Percentiles rank a stretch among this genome's conserved stretches.
Conservation (phyloP, 306 rosid species). For the Gleditsia sinensis region DNA sequence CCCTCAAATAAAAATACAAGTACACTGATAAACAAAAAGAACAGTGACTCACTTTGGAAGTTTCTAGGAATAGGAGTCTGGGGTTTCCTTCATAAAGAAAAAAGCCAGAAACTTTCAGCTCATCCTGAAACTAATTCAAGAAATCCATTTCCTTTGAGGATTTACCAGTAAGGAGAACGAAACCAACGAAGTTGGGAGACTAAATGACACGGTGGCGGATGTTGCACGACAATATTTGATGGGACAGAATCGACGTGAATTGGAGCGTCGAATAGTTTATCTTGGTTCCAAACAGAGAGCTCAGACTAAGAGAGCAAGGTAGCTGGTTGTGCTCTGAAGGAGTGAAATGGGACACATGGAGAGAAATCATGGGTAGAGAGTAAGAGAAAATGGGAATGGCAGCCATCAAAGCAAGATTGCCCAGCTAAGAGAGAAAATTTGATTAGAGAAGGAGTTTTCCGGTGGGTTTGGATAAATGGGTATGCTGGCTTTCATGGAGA, state of each 20-base stretch:
- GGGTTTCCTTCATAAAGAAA: constrained; percentile 59
- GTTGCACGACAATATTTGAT: constrained; percentile 35
- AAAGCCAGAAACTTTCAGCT: constrained; percentile 28
- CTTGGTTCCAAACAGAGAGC: constrained; percentile 36
- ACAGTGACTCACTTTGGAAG: constrained; percentile 63
- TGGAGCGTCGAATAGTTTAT: constrained; percentile 19
- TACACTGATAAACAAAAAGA: constrained; percentile 3
- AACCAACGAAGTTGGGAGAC: constrained; percentile 66
- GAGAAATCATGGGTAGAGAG: constrained; percentile 24
- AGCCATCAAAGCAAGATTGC: constrained; percentile 35
- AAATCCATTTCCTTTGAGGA: background rate
- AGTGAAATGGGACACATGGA: background rate
- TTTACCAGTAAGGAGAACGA: background rate
- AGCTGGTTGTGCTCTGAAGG: constrained; percentile 34
- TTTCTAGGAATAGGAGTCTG: constrained; percentile 46
- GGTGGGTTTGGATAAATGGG: constrained; percentile 8
- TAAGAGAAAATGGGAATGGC: constrained; percentile 34
- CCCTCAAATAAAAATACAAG: constrained; percentile 24
- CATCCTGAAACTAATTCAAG: constrained; percentile 28
- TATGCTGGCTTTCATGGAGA: constrained; percentile 22
- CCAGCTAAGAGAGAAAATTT: background rate
- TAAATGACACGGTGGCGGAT: constrained; percentile 62
- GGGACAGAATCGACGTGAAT: background rate
- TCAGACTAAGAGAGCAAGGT: constrained; percentile 9
- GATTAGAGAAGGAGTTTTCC: background rate